phyloP scores from a whole-genome alignment of 2,329 filamentous ascomycete genomes.

The Colletotrichum limetticola region DNA sequence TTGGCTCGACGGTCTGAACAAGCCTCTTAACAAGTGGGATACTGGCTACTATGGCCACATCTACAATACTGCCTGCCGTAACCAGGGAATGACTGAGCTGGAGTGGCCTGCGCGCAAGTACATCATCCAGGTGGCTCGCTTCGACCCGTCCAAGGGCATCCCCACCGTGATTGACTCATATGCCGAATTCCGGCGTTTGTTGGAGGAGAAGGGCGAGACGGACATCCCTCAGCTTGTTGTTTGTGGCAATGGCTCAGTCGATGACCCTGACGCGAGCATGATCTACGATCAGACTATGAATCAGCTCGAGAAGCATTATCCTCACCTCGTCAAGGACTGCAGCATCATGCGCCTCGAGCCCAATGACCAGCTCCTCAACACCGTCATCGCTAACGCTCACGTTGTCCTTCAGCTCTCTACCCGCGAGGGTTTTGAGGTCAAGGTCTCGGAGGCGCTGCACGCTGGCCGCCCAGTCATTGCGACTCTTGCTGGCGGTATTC shows the following conservation, averaged over 20 bases:
- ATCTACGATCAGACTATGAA: constrained; percentile 79
- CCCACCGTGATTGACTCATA: constrained; percentile 81
- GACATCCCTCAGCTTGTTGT: constrained; percentile 78
- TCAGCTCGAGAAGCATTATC: constrained; percentile 72
- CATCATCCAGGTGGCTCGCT: constrained; percentile 83
- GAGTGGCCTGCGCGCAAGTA: constrained; percentile 72
- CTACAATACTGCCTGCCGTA: constrained; percentile 73
- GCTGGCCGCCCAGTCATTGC: constrained; percentile 84
- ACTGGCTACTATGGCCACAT: constrained; percentile 77
- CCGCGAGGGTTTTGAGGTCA: constrained; percentile 86
- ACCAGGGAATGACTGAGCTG: constrained; percentile 69
- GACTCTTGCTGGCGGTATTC: constrained; percentile 81
- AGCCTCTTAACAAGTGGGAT: constrained; percentile 76
- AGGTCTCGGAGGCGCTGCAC: constrained; percentile 85
- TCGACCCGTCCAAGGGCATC: constrained; percentile 87
- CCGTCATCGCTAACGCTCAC: constrained; percentile 76
- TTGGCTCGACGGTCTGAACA: constrained; percentile 87
- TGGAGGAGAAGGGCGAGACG: constrained; percentile 61
- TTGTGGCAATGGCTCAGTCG: constrained; percentile 82
- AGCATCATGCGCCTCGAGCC: constrained; percentile 82
- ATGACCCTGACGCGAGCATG: constrained; percentile 79
- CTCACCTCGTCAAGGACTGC: constrained; percentile 71
- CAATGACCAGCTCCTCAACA: constrained; percentile 84
- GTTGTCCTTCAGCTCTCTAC: constrained; percentile 84
- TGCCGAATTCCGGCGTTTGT: constrained; percentile 73